Evolutionary conservation across 2,329 filamentous ascomycete genomes (phyloP).

Genomic region (Phialocephala sp.): DNA sequence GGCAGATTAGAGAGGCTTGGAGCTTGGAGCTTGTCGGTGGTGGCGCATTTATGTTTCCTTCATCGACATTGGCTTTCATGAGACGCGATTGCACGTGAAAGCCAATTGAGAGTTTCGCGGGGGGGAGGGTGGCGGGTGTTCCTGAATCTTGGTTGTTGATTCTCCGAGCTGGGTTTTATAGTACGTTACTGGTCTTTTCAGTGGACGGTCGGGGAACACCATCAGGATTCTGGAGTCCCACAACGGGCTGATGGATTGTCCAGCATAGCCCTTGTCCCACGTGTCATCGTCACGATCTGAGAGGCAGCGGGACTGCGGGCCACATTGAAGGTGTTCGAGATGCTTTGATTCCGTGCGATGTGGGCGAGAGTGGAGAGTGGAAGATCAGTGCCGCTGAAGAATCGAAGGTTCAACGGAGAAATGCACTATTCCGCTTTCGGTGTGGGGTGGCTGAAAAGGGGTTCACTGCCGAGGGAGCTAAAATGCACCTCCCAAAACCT

Average conservation of each 20-base stretch:
- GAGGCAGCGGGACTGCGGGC: not conserved
- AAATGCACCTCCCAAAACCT: not conserved
- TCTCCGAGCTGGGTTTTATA: not conserved
- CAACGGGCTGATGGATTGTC: not conserved
- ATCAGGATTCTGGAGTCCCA: not conserved
- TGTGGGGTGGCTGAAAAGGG: not conserved
- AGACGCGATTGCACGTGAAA: not conserved
- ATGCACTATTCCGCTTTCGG: not conserved
- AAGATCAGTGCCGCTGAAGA: not conserved
- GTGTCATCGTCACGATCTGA: not conserved
- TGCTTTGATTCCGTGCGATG: not conserved
- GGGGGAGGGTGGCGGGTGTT: not conserved
- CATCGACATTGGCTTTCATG: not conserved
- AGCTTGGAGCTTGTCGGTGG: not conserved
- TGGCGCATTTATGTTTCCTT: not conserved
- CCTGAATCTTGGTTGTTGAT: slow-evolving; percentile 4
- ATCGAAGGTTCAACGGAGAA: not conserved
- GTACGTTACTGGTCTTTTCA: not conserved
- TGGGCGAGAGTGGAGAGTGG: not conserved
- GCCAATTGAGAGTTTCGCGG: not conserved
- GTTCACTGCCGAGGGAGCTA: not conserved
- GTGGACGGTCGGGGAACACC: not conserved
- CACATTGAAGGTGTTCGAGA: not conserved
- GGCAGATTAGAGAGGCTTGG: slow-evolving; percentile 6
- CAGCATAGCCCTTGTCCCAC: not conserved